These are phyloP conservation scores for Sporodiniella umbellata DNA, from an alignment of 371 early-diverging fungal species.

Conservation along the genomic window DNA sequence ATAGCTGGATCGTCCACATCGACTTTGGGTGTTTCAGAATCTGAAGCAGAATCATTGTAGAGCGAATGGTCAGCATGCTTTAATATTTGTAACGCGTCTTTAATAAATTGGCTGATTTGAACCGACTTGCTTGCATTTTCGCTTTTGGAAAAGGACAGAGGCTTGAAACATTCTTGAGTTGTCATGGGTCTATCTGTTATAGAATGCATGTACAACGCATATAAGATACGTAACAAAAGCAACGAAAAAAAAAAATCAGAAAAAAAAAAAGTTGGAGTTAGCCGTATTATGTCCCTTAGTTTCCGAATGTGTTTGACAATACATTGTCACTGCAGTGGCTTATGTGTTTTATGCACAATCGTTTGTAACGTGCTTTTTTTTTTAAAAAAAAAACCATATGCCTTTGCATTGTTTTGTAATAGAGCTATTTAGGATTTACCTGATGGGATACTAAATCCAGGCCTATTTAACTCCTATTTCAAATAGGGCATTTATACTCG, in stretches of 20 bases:
- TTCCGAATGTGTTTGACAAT: too few species aligned
- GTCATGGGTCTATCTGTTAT: slow-evolving; percentile 9
- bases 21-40: slow-evolving; percentile 7
- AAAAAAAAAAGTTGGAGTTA: background rate
- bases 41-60: background rate
- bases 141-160: slow-evolving; percentile 15
- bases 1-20: slow-evolving; percentile 23
- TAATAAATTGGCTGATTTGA: slow-evolving; percentile 17
- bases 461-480: too few species aligned
- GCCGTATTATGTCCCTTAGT: too few species aligned
- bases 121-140: slow-evolving; percentile 10
- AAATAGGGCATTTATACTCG: too few species aligned
- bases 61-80: slow-evolving; percentile 14
- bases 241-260: background rate
- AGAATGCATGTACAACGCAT: background rate
- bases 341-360: background rate
- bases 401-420: too few species aligned
- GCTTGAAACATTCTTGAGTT: slow-evolving; percentile 8
- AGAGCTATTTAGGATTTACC: too few species aligned
- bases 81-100: slow-evolving; percentile 22
- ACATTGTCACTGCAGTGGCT: background rate
- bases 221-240: background rate
- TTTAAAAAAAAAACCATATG: too few species aligned
- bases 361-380: background rate
- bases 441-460: too few species aligned